Conservation (phyloP, 805 yeast genomes). For the Kazachstania taianensis region DNA sequence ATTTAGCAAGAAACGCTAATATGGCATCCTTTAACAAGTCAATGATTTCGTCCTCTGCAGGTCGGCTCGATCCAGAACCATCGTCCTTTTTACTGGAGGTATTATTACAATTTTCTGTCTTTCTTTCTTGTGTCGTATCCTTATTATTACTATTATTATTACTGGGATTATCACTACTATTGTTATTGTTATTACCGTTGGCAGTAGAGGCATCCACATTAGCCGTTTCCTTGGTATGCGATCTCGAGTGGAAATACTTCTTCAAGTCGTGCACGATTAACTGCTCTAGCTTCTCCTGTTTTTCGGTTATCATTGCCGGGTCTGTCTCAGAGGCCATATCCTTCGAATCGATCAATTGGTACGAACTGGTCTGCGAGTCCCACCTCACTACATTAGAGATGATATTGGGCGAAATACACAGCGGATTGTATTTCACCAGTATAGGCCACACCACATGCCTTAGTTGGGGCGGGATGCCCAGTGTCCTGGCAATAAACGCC, state of each 20-base stretch:
- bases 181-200: slow-evolving; percentile 1
- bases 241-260: slow-evolving; percentile 40
- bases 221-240: background rate
- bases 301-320: background rate
- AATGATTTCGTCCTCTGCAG: slow-evolving; percentile 41
- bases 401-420: slow-evolving; percentile 65
- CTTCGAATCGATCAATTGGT: slow-evolving; percentile 1
- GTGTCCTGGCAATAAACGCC: slow-evolving; percentile 69
- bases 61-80: no score
- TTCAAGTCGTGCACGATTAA: slow-evolving; percentile 47
- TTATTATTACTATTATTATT: background rate
- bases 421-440: slow-evolving; percentile 72
- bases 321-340: background rate
- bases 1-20: slow-evolving; percentile 53
- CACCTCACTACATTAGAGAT: slow-evolving; percentile 40
- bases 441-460: slow-evolving; percentile 81
- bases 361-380: slow-evolving; percentile 15
- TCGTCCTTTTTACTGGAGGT: background rate
- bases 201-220: background rate
- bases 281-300: slow-evolving; percentile 11
- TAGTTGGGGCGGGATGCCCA: slow-evolving; percentile 77
- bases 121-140: background rate
- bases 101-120: background rate
- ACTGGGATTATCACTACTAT: background rate
- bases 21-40: slow-evolving; percentile 51